These are phyloP conservation scores for Starmerella apis DNA, from an alignment of 805 yeast genomes.

Conservation along the genomic window DNA sequence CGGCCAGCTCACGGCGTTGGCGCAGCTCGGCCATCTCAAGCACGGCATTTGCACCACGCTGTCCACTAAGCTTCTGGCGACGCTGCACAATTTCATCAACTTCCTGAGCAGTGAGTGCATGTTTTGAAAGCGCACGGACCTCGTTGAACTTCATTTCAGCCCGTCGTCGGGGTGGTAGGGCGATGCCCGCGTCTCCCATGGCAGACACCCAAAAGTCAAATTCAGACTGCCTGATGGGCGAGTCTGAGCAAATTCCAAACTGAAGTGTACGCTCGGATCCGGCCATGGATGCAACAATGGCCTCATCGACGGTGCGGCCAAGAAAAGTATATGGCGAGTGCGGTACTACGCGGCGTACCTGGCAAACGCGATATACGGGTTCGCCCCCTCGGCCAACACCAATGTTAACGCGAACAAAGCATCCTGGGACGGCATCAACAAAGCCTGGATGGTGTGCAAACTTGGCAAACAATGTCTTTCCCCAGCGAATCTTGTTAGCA, in stretches of 20 bases:
- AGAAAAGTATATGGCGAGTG: constrained; percentile 43
- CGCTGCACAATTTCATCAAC: constrained; percentile 68
- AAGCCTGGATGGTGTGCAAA: constrained; percentile 78
- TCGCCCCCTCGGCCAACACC: constrained; percentile 57
- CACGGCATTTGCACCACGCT: constrained; percentile 64
- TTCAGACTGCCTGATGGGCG: constrained; percentile 59
- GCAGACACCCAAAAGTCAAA: constrained; percentile 57
- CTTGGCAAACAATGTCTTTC: constrained; percentile 64
- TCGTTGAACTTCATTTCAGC: constrained; percentile 55
- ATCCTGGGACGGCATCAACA: constrained; percentile 54
- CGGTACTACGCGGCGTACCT: constrained; percentile 52
- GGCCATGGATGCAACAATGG: constrained; percentile 73
- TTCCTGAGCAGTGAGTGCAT: constrained; percentile 56
- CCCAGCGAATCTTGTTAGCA: constrained; percentile 62
- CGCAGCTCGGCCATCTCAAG: constrained; percentile 58
- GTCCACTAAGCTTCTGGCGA: constrained; percentile 53
- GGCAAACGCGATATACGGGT: constrained; percentile 72
- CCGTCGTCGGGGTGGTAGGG: constrained; percentile 53
- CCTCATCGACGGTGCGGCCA: constrained; percentile 43
- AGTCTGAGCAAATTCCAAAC: constrained; percentile 71
- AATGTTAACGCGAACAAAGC: constrained; percentile 74
- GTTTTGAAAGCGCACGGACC: constrained; percentile 51
- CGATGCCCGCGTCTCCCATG: constrained; percentile 46
- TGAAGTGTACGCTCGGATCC: constrained; percentile 62
- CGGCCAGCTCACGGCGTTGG: constrained; percentile 67